Conservation (phyloP, 208 protist species). For the Leishmania tarentolae region DNA sequence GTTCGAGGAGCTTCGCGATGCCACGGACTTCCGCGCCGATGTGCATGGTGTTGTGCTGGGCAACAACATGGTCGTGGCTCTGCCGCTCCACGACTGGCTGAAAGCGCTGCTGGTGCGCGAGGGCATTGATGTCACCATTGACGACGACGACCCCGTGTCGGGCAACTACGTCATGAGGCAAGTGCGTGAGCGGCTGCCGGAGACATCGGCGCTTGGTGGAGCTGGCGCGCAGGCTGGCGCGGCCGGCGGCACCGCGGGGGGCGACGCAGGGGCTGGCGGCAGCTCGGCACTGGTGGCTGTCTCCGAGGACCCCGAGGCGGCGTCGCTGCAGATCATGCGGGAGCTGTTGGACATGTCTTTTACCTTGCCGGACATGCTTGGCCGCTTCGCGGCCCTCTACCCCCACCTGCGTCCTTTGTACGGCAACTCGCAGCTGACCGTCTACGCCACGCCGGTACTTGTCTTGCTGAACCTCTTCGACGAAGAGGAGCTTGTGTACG, state of each 20-base stretch:
- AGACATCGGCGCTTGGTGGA: constrained; percentile 13
- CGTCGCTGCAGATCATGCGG: constrained; percentile 66
- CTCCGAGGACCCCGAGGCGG: constrained; percentile 41
- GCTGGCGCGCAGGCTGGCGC: background rate
- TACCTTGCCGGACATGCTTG: constrained; percentile 56
- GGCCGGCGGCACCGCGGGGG: constrained; percentile 6
- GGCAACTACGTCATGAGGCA: constrained; percentile 55
- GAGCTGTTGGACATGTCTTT: constrained; percentile 68
- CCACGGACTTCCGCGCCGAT: constrained; percentile 65
- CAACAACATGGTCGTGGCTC: constrained; percentile 57
- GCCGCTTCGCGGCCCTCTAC: constrained; percentile 60
- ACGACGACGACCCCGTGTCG: constrained; percentile 75
- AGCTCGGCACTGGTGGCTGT: constrained; percentile 42
- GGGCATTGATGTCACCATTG: constrained; percentile 73
- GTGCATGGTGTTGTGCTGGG: constrained; percentile 77
- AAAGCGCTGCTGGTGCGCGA: constrained; percentile 64
- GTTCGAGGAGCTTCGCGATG: constrained; percentile 59
- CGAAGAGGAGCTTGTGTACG: constrained; percentile 80
- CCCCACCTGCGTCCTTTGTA: constrained; percentile 77
- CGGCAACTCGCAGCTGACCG: constrained; percentile 59
- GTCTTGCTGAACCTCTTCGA: constrained; percentile 89
- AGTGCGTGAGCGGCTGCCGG: constrained; percentile 30
- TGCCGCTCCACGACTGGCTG: constrained; percentile 81
- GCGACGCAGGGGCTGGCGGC: constrained; percentile 8
- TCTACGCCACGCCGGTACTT: constrained; percentile 81